Base-by-base conservation (phyloP, 2,329 filamentous ascomycete genomes). In the Huntiella bhutanensis region DNA sequence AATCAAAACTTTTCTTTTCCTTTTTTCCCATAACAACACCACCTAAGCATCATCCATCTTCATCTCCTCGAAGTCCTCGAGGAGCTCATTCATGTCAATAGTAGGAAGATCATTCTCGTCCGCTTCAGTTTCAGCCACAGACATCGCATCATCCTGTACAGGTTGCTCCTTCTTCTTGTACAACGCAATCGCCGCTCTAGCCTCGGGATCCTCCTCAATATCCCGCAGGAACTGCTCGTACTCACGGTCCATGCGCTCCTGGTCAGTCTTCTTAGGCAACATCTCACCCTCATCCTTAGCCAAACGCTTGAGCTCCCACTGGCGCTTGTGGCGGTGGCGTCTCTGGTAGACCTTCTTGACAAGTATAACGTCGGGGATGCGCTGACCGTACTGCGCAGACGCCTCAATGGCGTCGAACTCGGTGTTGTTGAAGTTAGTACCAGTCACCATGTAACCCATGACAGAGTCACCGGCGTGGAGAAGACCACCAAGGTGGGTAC, bases 171-270 rank as follows among this genome's bases (percentile, higher is more conserved):
- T 62, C 55, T 69, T 63, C 66, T 88, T 94, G 67, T 94, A 98
- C 55, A 98, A 61, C 40, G 84, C 82, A 58, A 98, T 67, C 1
- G 85, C 86, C 38, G 78, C 73, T 47, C 91, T 72, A 54, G 95
- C 69, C 57, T 98, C 91, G 45, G 82, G 73, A 60, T 98, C 91
- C 59, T 96, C 87, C 64, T 98, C 92, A 8, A 98, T 84, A 61
- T 98, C 91, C 40, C 82, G 80, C 68, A 98, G 66, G 75, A 98
- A 98, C 74, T 87, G 76, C 67, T 98, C 91, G 64, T 93, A 98
- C 63, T 98, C 91, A 53, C 80, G 75, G 59, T 96, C 87, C 67
- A 93, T 77, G 52, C 78, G 77, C 50, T 87, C 83, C 58, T 88
- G 82, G 59, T 96, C 87, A 50, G 84, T 70, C 65, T 94, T 85